These are phyloP conservation scores for Thecaphora frezii DNA, from an alignment of 1,284 basidiomycete genomes.

Conservation along the genomic window DNA sequence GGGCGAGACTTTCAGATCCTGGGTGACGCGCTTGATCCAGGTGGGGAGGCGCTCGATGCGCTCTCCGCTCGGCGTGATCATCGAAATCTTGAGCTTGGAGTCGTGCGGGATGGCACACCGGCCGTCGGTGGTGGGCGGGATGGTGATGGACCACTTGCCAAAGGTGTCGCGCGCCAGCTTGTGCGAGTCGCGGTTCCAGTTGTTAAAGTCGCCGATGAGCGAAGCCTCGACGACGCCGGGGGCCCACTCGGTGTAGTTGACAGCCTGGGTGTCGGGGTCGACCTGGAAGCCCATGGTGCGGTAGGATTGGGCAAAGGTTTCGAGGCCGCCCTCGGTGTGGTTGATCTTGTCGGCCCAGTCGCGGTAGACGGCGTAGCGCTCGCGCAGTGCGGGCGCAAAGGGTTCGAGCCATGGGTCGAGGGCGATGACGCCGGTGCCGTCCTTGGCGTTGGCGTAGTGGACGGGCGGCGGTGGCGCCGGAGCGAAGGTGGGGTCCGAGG, in stretches of 20 bases:
- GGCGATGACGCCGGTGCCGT: slow-evolving; percentile 48
- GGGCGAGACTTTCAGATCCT: slow-evolving; percentile 84
- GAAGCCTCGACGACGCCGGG: slow-evolving; percentile 80
- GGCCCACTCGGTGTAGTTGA: slow-evolving; percentile 93
- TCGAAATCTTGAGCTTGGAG: slow-evolving; percentile 75
- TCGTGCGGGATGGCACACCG: slow-evolving; percentile 86
- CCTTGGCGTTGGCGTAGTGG: slow-evolving; percentile 48
- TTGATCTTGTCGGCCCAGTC: slow-evolving; percentile 43
- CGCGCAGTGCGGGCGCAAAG: slow-evolving; percentile 40
- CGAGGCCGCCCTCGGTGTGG: slow-evolving; percentile 67
- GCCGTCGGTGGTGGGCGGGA: slow-evolving; percentile 67
- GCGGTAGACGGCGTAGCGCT: slow-evolving; percentile 38
- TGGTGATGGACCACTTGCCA: slow-evolving; percentile 85
- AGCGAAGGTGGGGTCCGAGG: slow-evolving; percentile 6
- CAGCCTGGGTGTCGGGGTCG: slow-evolving; percentile 67
- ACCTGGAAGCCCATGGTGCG: slow-evolving; percentile 81
- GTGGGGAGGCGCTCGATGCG: slow-evolving; percentile 87
- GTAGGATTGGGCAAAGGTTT: slow-evolving; percentile 84
- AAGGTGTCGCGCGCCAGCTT: slow-evolving; percentile 86
- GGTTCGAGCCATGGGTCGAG: slow-evolving; percentile 56
- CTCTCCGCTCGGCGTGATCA: slow-evolving; percentile 72
- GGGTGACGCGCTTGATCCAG: slow-evolving; percentile 93
- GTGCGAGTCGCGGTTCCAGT: slow-evolving; percentile 75
- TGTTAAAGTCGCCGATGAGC: slow-evolving; percentile 93
- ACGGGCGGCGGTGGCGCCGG: slow-evolving; percentile 15